Evolutionary conservation across 345 rosid species (phyloP), one percentile per base, ranked within the genome.

Genomic region (Geranium brycei): DNA sequence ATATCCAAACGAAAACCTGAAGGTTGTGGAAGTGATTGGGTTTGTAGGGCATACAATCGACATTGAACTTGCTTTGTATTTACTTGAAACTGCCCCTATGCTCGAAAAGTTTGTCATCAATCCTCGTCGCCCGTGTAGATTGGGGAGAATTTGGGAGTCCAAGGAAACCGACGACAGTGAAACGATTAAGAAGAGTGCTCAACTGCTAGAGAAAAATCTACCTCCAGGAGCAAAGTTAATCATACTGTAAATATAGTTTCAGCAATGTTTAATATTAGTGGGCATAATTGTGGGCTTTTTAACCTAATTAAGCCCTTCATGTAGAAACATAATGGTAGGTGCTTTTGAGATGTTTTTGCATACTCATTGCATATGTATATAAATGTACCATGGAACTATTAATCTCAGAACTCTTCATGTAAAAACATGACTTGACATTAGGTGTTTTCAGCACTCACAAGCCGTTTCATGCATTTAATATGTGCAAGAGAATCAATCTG

Each of bases 41-140:
- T 64, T 64, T 32, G 57, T 38, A 40, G 67, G 67, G 41, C 58
- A 64, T 41, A 55, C 58, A 1, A 32, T 66, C 11, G 63, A 66
- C 16, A 31, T 3, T 3, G 69, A 66, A 51, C 55, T 66, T 35
- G 31, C 59, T 35, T 32, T 61, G 57, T 66, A 32, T 60, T 30
- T 66, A 13, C 63, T 66, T 59, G 69, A 47, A 40, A 66, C 55
- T 60, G 69, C 69, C 38, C 23, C 35, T 5, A 60, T 38, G 69
- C 63, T 66, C 0, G 69, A 66, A 56, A 51, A 66, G 58, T 17
- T 66, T 41, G 58, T 66, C 35, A 61, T 66, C 32, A 51, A 5
- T 58, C 53, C 56, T 58, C 62, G 14, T 31, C 4, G 31, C 57
- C 51, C 31, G 23, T 19, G 13, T 18, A 32, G 31, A 4, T 23